Evolutionary conservation across 768 basidiomycete species (phyloP), one percentile per base, ranked within the genome.

Genomic region (Lactifluus pinguis): DNA sequence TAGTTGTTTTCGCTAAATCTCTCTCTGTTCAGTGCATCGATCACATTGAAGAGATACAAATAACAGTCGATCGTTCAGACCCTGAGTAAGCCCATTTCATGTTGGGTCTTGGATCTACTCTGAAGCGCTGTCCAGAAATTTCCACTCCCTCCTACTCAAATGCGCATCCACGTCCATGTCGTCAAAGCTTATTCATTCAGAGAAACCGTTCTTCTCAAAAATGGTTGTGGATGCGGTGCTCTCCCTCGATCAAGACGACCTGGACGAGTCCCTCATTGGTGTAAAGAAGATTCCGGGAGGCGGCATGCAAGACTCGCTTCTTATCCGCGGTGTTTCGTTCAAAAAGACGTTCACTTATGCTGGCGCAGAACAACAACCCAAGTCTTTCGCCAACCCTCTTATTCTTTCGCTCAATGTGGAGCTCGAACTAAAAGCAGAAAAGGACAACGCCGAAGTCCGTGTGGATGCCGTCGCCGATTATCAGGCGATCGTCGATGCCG

Each of bases 161-260:
- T 97, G 94, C 74, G 97, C 97, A 30, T 87, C 94, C 30, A 99
- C 97, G 3, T 95, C 97, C n/a, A 98, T 98, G 95, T 98, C 97
- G 15, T 98, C 95, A 63, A 99, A 98, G 74, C 84, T 98, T 62
- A 98, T 99, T 68, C 95, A 98, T 72, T 93, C 92, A 14, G 92
- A 98, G 76, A 98, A 97, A 70, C 97, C 95, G 1, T 98, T 98
- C 77, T 99, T 99, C 79, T 91, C 95, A 11, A 85, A 89, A 65
- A 98, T 99, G 95, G 97, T 97, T 53, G 97, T 99, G 50, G 93
- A 98, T 69, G 95, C 97, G 41, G 93, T 99, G 52, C 83, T 86
- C 65, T 92, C 85, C 57, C 79, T 98, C 38, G 95, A 98, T 74
- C 93, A 91, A 69, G 83, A 88, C 48, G 93, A 97, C 67, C 82